phyloP scores from a whole-genome alignment of 805 yeast genomes.

The Candida pseudofarinosa region DNA sequence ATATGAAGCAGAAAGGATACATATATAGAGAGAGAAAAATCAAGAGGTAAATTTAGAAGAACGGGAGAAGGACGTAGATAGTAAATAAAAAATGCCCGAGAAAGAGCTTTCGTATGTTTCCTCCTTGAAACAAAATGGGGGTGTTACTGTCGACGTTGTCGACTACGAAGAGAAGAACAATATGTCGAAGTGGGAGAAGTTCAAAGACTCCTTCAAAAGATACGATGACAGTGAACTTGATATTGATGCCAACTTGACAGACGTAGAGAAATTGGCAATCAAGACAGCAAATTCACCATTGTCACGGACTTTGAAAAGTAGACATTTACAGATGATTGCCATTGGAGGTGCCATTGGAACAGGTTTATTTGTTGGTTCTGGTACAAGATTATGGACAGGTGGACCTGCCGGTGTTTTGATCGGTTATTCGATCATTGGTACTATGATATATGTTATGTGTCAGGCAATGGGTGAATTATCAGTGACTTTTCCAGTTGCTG shows the following conservation, averaged over 20 bases:
- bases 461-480: slow-evolving; percentile 51
- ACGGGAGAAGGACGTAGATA: not conserved
- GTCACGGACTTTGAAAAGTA: slow-evolving; percentile 48
- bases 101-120: not conserved
- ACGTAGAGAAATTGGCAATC: slow-evolving; percentile 31
- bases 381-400: slow-evolving; percentile 54
- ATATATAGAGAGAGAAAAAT: not conserved
- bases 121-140: not conserved
- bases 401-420: slow-evolving; percentile 71
- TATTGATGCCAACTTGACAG: slow-evolving; percentile 31
- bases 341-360: slow-evolving; percentile 83
- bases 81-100: not conserved
- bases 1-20: not conserved
- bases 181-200: slow-evolving; percentile 11
- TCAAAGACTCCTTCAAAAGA: slow-evolving; percentile 29
- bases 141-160: not conserved
- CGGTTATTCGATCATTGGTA: slow-evolving; percentile 53
- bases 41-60: too few relatives aligned
- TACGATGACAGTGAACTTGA: slow-evolving; percentile 34
- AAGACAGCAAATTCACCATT: slow-evolving; percentile 48
- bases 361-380: slow-evolving; percentile 75
- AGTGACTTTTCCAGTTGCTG: slow-evolving; percentile 62
- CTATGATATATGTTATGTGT: slow-evolving; percentile 57
- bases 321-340: slow-evolving; percentile 80
- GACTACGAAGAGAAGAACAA: not conserved